A percentile compares a stretch with the other conserved stretches of the same genome.
Evolutionary conservation across 768 basidiomycete genomes (phyloP).

Genomic region (Leccinum truebloodii): DNA sequence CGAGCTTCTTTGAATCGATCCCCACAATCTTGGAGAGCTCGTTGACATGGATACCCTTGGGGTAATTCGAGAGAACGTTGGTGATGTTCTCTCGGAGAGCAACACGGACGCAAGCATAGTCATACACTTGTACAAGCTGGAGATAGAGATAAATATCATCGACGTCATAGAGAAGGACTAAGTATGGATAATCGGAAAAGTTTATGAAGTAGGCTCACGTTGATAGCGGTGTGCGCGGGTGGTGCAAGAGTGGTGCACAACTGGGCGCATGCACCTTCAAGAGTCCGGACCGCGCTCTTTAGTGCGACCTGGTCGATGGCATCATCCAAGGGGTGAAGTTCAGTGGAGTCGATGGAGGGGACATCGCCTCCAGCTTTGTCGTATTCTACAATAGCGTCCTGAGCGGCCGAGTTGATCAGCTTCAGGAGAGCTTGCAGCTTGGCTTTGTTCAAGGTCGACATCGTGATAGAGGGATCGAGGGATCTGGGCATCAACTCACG

Average conservation of each 20-base stretch:
- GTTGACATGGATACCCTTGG: conserved; percentile 33
- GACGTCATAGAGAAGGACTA: background rate
- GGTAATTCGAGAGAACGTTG: conserved; percentile 28
- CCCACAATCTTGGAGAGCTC: conserved; percentile 26
- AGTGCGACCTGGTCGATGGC: conserved; percentile 24
- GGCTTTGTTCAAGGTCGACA: conserved; percentile 22
- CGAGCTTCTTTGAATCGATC: conserved; percentile 31
- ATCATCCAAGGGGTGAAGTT: conserved; percentile 37
- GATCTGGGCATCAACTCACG: background rate
- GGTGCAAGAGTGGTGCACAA: conserved; percentile 37
- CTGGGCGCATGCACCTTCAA: conserved; percentile 40
- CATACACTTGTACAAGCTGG: conserved; percentile 30
- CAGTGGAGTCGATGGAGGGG: conserved; percentile 38
- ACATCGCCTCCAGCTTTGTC: conserved; percentile 26
- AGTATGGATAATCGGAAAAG: no score
- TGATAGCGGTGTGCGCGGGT: conserved; percentile 34
- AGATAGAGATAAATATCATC: background rate
- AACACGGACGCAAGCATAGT: conserved; percentile 32
- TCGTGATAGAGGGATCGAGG: background rate
- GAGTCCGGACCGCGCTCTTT: conserved; percentile 26
- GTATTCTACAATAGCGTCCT: conserved; percentile 36
- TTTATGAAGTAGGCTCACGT: no score
- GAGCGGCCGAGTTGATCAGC: conserved; percentile 34
- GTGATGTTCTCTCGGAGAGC: conserved; percentile 31
- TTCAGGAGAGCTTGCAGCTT: conserved; percentile 31